phyloP scores from a whole-genome alignment of 2,329 filamentous ascomycete species.

The Aspergillus sojae region DNA sequence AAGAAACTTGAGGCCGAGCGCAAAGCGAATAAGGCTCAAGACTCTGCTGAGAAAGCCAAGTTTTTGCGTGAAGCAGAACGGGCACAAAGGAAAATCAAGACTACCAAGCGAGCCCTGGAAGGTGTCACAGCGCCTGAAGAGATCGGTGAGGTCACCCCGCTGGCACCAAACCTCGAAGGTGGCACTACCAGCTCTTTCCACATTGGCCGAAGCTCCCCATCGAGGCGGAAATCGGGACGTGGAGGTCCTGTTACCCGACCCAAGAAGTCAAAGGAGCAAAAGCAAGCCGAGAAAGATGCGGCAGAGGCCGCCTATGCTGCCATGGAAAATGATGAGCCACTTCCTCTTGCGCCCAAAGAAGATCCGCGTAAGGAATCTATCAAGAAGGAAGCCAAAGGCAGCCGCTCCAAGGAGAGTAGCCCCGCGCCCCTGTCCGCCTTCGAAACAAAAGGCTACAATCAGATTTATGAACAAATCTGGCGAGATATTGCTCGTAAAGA shows the following conservation, averaged over 20 bases:
- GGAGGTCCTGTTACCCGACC: slow-evolving; percentile 61
- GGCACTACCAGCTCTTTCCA: slow-evolving; percentile 85
- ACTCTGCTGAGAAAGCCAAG: slow-evolving; percentile 79
- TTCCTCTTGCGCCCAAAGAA: slow-evolving; percentile 60
- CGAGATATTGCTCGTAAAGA: slow-evolving; percentile 92
- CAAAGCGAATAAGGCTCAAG: slow-evolving; percentile 74
- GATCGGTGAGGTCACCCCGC: slow-evolving; percentile 68
- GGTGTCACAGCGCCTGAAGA: slow-evolving; percentile 76
- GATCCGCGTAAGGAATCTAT: slow-evolving; percentile 49
- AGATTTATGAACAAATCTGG: slow-evolving; percentile 97
- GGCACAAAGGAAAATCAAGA: slow-evolving; percentile 88
- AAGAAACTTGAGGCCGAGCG: slow-evolving; percentile 80
- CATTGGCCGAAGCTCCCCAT: slow-evolving; percentile 58
- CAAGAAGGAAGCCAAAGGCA: slow-evolving; percentile 47
- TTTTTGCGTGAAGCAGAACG: slow-evolving; percentile 84
- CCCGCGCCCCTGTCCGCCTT: slow-evolving; percentile 64
- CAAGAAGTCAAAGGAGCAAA: slow-evolving; percentile 83
- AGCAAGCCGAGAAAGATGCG: slow-evolving; percentile 70
- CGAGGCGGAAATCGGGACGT: slow-evolving; percentile 58
- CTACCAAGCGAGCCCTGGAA: slow-evolving; percentile 83
- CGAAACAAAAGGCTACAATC: slow-evolving; percentile 90
- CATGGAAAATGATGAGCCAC: slow-evolving; percentile 47
- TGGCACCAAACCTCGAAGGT: slow-evolving; percentile 81
- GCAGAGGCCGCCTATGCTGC: slow-evolving; percentile 88
- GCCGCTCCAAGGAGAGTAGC: slow-evolving; percentile 46